These are phyloP conservation scores for Aspergillus novoparasiticus DNA, from an alignment of 2,329 filamentous ascomycete species.

Conservation along the genomic window DNA sequence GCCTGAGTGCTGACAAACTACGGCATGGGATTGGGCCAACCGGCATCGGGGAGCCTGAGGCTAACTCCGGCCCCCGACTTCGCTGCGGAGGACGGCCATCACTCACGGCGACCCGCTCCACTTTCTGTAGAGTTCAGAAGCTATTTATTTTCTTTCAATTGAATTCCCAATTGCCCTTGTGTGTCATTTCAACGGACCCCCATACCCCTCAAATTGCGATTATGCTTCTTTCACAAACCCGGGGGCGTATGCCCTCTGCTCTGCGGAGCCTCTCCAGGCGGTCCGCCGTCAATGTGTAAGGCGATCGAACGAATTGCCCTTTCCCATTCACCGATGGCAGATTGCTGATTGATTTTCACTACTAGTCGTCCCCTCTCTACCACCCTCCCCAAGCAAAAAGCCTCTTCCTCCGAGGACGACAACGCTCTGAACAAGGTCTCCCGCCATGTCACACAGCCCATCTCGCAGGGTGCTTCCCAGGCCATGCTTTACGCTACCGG, in stretches of 20 bases:
- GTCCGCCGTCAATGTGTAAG: slow-evolving; percentile 14
- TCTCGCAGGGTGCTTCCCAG: slow-evolving; percentile 96
- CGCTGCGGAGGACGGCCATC: slow-evolving; percentile 18
- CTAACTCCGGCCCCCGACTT: slow-evolving; percentile 22
- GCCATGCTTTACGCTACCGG: slow-evolving; percentile 98
- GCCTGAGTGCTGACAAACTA: slow-evolving; percentile 16
- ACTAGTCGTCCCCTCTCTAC: slow-evolving; percentile 40
- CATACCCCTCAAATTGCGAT: slow-evolving; percentile 8
- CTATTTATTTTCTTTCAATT: slow-evolving; percentile 4
- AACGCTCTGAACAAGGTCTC: slow-evolving; percentile 79
- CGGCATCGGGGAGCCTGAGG: slow-evolving; percentile 14
- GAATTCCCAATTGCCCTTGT: neutral
- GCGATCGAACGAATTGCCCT: neutral
- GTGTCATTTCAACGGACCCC: slow-evolving; percentile 2
- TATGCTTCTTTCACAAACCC: slow-evolving; percentile 34
- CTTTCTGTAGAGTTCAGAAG: slow-evolving; percentile 4
- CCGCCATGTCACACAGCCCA: slow-evolving; percentile 85
- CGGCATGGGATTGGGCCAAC: slow-evolving; percentile 16
- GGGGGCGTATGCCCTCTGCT: slow-evolving; percentile 32
- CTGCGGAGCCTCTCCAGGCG: slow-evolving; percentile 25
- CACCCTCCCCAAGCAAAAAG: slow-evolving; percentile 50
- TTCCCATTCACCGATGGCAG: neutral
- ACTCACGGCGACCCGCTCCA: slow-evolving; percentile 9
- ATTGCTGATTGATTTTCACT: neutral
- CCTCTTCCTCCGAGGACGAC: slow-evolving; percentile 48